A percentile compares a stretch with the other conserved stretches of the same genome.
phyloP scores from a whole-genome alignment of 805 yeast species.

The Cyberlindnera maclurae region DNA sequence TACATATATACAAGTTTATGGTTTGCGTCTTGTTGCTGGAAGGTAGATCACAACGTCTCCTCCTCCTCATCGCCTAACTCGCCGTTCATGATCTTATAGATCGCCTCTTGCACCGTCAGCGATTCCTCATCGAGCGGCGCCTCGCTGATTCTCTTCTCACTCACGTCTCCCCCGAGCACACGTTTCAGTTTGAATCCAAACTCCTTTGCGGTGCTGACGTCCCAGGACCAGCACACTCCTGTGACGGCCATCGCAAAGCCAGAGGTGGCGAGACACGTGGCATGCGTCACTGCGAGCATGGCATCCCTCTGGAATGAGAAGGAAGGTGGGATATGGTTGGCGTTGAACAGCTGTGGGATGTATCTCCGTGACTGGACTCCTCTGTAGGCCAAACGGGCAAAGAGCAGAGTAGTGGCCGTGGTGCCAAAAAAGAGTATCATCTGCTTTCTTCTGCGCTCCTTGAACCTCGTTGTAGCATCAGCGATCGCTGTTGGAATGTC shows the following conservation, averaged over 20 bases:
- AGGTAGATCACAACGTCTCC: not conserved
- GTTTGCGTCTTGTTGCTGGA: too few relatives aligned
- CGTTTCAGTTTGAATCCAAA: slow-evolving; percentile 64
- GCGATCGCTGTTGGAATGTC: slow-evolving; percentile 12
- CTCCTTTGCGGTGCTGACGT: slow-evolving; percentile 61
- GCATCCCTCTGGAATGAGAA: slow-evolving; percentile 79
- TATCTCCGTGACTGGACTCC: slow-evolving; percentile 65
- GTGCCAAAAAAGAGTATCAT: slow-evolving; percentile 67
- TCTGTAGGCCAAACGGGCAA: slow-evolving; percentile 68
- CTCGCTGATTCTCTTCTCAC: slow-evolving; percentile 37
- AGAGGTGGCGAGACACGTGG: slow-evolving; percentile 67
- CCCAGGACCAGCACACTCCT: slow-evolving; percentile 76
- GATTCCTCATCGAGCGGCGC: slow-evolving; percentile 56
- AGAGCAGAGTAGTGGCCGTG: slow-evolving; percentile 62
- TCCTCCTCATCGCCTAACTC: slow-evolving; percentile 18
- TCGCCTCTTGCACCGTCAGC: slow-evolving; percentile 45
- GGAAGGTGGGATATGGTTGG: slow-evolving; percentile 82
- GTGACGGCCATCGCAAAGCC: slow-evolving; percentile 65
- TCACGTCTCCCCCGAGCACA: slow-evolving; percentile 61
- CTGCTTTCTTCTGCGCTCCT: slow-evolving; percentile 56
- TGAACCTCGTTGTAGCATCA: slow-evolving; percentile 12
- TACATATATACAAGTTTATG: not conserved
- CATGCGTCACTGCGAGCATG: slow-evolving; percentile 74
- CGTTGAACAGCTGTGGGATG: slow-evolving; percentile 70
- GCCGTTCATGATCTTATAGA: slow-evolving; percentile 43